These are phyloP conservation scores for Neurospora sp. DNA, from an alignment of 495 filamentous ascomycete genomes.

Conservation along the genomic window DNA sequence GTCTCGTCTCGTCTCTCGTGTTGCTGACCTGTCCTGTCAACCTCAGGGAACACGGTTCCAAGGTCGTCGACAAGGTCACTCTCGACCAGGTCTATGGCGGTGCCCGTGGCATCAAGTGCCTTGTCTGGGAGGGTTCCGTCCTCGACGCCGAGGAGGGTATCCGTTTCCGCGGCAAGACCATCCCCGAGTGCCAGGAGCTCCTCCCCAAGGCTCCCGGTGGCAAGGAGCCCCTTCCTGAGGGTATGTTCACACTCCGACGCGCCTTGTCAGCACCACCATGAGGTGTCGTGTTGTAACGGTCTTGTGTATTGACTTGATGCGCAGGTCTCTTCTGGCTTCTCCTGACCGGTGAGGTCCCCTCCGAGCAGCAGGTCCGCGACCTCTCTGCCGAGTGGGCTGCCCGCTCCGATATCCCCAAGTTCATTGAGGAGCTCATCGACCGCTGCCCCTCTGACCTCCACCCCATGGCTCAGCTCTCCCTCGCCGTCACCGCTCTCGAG, in stretches of 20 bases:
- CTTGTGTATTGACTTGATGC: conserved; percentile 5
- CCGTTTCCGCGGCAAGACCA: conserved; percentile 96
- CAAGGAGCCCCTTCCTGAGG: conserved; percentile 93
- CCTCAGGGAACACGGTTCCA: conserved; percentile 79
- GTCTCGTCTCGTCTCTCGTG: neutral
- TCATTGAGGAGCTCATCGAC: conserved; percentile 97
- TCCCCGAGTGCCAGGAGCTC: conserved; percentile 94
- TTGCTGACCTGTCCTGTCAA: conserved; percentile 9
- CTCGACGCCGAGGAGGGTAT: conserved; percentile 98
- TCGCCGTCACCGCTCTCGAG: conserved; percentile 95
- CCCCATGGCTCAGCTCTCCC: conserved; percentile 99
- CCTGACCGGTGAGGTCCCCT: conserved; percentile 91
- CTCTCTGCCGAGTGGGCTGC: conserved; percentile 98
- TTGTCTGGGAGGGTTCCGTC: conserved; percentile 99
- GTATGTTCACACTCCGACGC: conserved; percentile 25
- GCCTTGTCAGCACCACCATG: neutral
- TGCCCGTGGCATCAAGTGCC: conserved; percentile 95
- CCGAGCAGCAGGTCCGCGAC: conserved; percentile 93
- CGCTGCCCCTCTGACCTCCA: conserved; percentile 96
- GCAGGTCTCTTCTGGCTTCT: conserved; percentile 97
- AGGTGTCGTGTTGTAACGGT: neutral
- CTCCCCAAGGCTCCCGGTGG: conserved; percentile 95
- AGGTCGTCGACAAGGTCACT: conserved; percentile 93
- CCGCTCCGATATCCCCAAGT: conserved; percentile 90
- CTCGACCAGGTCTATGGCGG: conserved; percentile 99